These are phyloP conservation scores for Tricholoma matsutake DNA, from an alignment of 768 basidiomycete genomes.

Conservation along the genomic window DNA sequence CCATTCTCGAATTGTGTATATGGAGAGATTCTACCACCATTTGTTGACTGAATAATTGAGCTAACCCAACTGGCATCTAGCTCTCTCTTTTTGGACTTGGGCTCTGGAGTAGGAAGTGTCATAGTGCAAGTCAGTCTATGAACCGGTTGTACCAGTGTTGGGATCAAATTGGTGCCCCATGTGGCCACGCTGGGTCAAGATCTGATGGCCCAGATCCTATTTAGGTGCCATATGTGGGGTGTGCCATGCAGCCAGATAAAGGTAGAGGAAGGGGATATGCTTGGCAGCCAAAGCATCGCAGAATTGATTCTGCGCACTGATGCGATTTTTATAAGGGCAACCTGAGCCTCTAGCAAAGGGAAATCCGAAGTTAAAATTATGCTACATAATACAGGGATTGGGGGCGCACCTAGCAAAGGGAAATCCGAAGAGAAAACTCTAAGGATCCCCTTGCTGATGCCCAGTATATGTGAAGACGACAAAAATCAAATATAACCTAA, in stretches of 20 bases:
- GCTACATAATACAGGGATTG: too few relatives aligned
- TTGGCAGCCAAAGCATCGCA: neutral
- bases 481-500: too few relatives aligned
- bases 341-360: too few relatives aligned
- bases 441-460: too few relatives aligned
- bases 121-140: neutral
- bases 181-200: neutral
- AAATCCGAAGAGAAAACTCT: too few relatives aligned
- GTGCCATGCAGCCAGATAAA: neutral
- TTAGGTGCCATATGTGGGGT: neutral
- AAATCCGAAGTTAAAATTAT: too few relatives aligned
- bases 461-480: too few relatives aligned
- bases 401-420: too few relatives aligned
- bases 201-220: neutral
- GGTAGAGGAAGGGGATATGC: neutral
- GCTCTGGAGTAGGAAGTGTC: neutral
- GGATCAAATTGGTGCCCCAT: neutral
- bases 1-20: neutral
- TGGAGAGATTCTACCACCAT: neutral
- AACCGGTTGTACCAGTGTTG: neutral
- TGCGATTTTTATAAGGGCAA: too few relatives aligned
- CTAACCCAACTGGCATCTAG: neutral
- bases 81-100: neutral
- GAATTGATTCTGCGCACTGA: neutral
- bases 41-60: neutral